Conservation (phyloP, 768 basidiomycete genomes). For the Mycena metata region DNA sequence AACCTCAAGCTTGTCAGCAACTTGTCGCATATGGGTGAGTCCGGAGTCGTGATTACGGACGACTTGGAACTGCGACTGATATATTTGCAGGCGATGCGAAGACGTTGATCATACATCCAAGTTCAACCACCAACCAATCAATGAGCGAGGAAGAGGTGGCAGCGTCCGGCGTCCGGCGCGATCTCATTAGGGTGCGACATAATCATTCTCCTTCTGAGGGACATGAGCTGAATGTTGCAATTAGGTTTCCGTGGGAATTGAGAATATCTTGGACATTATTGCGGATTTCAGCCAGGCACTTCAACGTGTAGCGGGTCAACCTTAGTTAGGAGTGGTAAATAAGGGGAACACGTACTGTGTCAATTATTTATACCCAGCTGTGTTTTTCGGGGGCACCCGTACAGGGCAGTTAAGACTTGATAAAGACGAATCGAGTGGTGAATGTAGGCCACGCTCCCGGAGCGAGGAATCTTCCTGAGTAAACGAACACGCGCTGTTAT, state of each 20-base stretch:
- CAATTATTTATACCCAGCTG: no score
- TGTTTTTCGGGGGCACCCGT: no score
- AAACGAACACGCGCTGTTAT: no score
- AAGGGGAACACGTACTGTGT: no score
- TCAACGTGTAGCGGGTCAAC: conserved; percentile 2
- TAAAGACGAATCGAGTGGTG: no score
- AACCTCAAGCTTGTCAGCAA: conserved; percentile 29
- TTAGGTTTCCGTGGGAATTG: conserved; percentile 32
- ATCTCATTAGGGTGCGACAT: conserved; percentile 28
- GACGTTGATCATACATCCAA: conserved; percentile 32
- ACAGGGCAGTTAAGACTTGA: no score
- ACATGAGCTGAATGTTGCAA: not conserved
- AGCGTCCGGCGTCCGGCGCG: conserved; percentile 23
- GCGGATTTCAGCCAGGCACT: conserved; percentile 30
- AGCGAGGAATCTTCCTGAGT: no score
- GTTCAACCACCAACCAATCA: conserved; percentile 32
- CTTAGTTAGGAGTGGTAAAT: not conserved
- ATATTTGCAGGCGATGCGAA: conserved; percentile 22
- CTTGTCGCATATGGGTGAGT: conserved; percentile 37
- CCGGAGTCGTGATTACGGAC: not conserved
- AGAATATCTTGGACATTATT: conserved; percentile 29
- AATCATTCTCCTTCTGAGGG: no score
- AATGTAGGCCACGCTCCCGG: no score
- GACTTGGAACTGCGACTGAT: not conserved
- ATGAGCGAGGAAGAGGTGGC: conserved; percentile 29